These are phyloP conservation scores for Pleurotus pulmonarius DNA, from an alignment of 768 basidiomycete species.

Conservation along the genomic window DNA sequence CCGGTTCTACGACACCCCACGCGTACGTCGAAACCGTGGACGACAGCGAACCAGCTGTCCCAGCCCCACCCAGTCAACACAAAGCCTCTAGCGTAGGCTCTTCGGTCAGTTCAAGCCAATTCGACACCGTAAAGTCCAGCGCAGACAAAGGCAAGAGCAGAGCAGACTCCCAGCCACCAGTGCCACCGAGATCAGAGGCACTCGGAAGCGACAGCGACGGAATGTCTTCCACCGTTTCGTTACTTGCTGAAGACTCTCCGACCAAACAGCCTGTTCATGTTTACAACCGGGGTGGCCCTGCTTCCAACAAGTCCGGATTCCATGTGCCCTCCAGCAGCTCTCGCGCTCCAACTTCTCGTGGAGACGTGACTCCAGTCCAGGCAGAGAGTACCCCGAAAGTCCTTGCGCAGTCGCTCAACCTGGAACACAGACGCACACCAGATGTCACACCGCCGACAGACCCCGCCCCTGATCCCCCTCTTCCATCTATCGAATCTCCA, in stretches of 20 bases:
- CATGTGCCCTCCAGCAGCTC: constrained; percentile 3
- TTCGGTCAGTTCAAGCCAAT: constrained; percentile 4
- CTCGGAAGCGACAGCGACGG: constrained; percentile 20
- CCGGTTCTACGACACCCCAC: constrained; percentile 41
- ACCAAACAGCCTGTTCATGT: constrained; percentile 64
- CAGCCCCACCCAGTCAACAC: constrained; percentile 21
- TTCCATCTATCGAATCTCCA: constrained; percentile 41
- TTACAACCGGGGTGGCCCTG: constrained; percentile 29
- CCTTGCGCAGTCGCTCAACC: constrained; percentile 11
- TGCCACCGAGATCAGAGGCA: neutral
- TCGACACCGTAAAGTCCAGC: constrained; percentile 8
- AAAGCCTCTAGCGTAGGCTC: constrained; percentile 29
- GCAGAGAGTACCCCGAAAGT: constrained; percentile 36
- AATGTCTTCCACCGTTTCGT: constrained; percentile 33
- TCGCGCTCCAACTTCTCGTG: constrained; percentile 7
- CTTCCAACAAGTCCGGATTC: constrained; percentile 1
- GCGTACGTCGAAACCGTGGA: constrained; percentile 60
- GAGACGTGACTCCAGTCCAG: constrained; percentile 3
- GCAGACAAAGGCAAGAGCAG: constrained; percentile 50
- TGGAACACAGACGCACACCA: neutral
- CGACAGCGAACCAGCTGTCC: constrained; percentile 21
- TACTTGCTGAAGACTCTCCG: constrained; percentile 40
- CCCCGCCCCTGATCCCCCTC: constrained; percentile 31
- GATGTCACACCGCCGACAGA: neutral
- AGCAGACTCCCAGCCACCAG: constrained; percentile 22